Base-by-base conservation (phyloP, 768 basidiomycete genomes). In the Scleroderma citrinum region DNA sequence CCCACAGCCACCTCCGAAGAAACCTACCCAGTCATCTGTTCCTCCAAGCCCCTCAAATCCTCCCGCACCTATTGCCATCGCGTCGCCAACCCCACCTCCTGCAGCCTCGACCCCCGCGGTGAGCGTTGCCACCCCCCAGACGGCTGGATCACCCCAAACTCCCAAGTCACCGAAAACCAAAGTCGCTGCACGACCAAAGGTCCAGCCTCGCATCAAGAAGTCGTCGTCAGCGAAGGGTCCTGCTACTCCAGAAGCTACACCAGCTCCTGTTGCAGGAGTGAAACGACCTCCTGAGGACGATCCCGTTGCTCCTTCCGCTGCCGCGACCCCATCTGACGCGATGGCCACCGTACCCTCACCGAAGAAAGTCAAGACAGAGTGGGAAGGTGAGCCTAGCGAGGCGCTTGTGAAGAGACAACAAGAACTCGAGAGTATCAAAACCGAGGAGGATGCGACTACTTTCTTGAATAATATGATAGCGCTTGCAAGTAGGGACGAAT, bases 131-230 rank as follows among this genome's bases (percentile, higher is more conserved):
- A 73, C 73, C 16, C 72, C 74, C 13, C 64, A 63, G 8, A 45
- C 57, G 8, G 72, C 73, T 21, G 72, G 76, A 30, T 85, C 85
- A 10, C 85, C 86, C 1, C 78, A 78, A 57, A 76, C 75, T 5
- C 78, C 84, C 1, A 88, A 82, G 64, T 88, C 87, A 4, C 87
- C 87, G 0, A 85, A 82, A 59, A 63, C 63, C 46, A 87, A 80
- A 61, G 59, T 70, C 1, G 46, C 66, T 14, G 37, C 72, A n/a
- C 85, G 79, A 64, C 48, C 72, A 14, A 82, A 76, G 59, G 48
- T 26, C 2, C 47, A 56, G 14, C n/a, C 53, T 29, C 57, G 69
- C n/a, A 50, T 53, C 45, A 53, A 69, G 35, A 72, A 64, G 45
- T 45, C 55, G 10, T 67, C 56, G n/a, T 47, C 68, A 31, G 59